A percentile compares a stretch with the other conserved stretches of the same genome.
phyloP scores from a whole-genome alignment of 306 rosid genomes.

The Styphnolobium japonicum region DNA sequence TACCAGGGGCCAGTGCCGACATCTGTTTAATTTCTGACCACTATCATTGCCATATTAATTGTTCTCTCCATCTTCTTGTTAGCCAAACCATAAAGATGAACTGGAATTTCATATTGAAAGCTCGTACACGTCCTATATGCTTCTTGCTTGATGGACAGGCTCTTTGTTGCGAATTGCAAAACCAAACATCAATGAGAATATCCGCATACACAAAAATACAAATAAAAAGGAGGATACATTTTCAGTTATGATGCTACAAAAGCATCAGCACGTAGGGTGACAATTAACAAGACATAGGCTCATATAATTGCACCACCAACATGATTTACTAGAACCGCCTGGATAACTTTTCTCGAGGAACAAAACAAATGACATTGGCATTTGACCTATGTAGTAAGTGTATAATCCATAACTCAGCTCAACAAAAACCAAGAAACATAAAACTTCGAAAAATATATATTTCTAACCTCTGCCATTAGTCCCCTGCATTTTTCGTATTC shows the following conservation, averaged over 20 bases:
- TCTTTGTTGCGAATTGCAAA: conserved; percentile 30
- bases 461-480: background rate
- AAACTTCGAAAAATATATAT: background rate
- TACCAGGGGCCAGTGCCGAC: background rate
- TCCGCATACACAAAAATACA: background rate
- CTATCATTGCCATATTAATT: conserved; percentile 31
- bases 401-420: background rate
- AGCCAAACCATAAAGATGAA: conserved; percentile 33
- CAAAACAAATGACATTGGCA: background rate
- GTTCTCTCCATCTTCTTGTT: conserved; percentile 19
- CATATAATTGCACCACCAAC: conserved; percentile 25
- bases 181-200: conserved; percentile 15
- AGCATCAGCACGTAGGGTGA: conserved; percentile 25
- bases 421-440: background rate
- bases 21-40: conserved; percentile 27
- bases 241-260: too few relatives aligned
- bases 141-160: background rate
- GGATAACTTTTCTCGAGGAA: conserved; percentile 4
- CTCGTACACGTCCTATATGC: too few relatives aligned
- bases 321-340: conserved; percentile 20
- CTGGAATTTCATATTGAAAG: conserved; percentile 16
- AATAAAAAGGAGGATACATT: background rate
- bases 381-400: background rate
- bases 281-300: conserved; percentile 28
- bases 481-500: background rate